Evolutionary conservation across 73 alveolate species (phyloP).

Genomic region (Blepharisma stoltei): DNA sequence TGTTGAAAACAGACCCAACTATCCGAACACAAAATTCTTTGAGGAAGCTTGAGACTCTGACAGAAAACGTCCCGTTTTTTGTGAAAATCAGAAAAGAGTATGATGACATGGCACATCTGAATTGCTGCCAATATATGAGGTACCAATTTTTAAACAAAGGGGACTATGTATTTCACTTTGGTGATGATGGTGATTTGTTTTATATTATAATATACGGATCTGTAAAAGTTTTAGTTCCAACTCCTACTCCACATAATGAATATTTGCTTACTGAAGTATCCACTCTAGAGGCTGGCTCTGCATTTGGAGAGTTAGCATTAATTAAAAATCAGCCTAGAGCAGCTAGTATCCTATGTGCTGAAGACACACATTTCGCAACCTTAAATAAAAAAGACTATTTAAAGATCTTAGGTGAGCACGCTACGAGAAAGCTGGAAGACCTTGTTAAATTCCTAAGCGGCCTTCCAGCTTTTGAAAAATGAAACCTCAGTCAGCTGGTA

Average conservation of each 20-base stretch:
- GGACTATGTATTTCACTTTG: neutral
- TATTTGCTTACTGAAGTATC: slow-evolving; percentile 34
- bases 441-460: slow-evolving; percentile 26
- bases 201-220: slow-evolving; percentile 50
- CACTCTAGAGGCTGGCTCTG: slow-evolving; percentile 32
- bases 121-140: slow-evolving; percentile 3
- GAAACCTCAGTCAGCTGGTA: slow-evolving; percentile 37
- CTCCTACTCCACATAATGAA: slow-evolving; percentile 38
- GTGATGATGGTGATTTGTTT: slow-evolving; percentile 44
- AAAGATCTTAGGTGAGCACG: slow-evolving; percentile 31
- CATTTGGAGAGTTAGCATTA: slow-evolving; percentile 64
- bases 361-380: slow-evolving; percentile 25
- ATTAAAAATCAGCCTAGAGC: slow-evolving; percentile 60
- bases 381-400: slow-evolving; percentile 18
- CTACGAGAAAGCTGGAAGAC: slow-evolving; percentile 38
- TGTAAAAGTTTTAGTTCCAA: slow-evolving; percentile 48
- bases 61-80: slow-evolving; percentile 18
- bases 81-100: neutral
- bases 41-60: neutral
- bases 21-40: no score
- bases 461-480: slow-evolving; percentile 44
- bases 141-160: neutral
- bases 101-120: slow-evolving; percentile 7
- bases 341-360: slow-evolving; percentile 35
- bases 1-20: no score